These are phyloP conservation scores for Usnea hakonensis DNA, from an alignment of 495 filamentous ascomycete genomes.

Conservation along the genomic window DNA sequence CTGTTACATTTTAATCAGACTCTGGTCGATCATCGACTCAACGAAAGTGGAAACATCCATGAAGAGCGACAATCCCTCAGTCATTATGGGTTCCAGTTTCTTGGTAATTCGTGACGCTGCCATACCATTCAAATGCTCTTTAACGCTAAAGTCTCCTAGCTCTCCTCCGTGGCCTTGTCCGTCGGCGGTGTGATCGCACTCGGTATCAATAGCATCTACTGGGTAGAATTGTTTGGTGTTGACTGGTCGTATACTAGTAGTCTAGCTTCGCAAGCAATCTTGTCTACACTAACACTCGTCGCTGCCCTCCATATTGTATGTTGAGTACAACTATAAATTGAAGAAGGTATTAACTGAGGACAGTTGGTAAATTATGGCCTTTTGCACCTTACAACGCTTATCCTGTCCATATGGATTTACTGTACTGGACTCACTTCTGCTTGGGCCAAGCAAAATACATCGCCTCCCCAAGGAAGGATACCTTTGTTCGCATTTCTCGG, in stretches of 20 bases:
- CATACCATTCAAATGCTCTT: not conserved
- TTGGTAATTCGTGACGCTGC: slow-evolving; percentile 10
- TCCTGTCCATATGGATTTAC: slow-evolving; percentile 12
- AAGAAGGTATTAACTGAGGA: not conserved
- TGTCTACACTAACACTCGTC: slow-evolving; percentile 29
- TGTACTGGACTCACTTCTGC: slow-evolving; percentile 2
- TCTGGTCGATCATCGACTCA: slow-evolving; percentile 28
- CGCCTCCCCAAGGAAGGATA: not conserved
- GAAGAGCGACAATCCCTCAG: not conserved
- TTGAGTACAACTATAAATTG: not conserved
- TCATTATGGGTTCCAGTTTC: slow-evolving; percentile 32
- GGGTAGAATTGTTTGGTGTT: slow-evolving; percentile 26
- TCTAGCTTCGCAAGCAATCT: slow-evolving; percentile 30
- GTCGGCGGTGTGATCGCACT: slow-evolving; percentile 26
- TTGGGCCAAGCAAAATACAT: not conserved
- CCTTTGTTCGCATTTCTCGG: slow-evolving; percentile 4
- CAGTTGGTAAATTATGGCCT: slow-evolving; percentile 13
- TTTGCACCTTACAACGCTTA: slow-evolving; percentile 7
- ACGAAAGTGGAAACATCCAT: slow-evolving; percentile 26
- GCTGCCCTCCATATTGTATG: slow-evolving; percentile 39
- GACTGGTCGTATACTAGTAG: slow-evolving; percentile 30
- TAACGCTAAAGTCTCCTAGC: not conserved
- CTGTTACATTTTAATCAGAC: slow-evolving; percentile 30
- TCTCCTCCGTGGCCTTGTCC: slow-evolving; percentile 30
- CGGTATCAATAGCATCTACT: slow-evolving; percentile 26